phyloP scores from a whole-genome alignment of 2,329 filamentous ascomycete species.

The Fusarium pseudoanthophilum region DNA sequence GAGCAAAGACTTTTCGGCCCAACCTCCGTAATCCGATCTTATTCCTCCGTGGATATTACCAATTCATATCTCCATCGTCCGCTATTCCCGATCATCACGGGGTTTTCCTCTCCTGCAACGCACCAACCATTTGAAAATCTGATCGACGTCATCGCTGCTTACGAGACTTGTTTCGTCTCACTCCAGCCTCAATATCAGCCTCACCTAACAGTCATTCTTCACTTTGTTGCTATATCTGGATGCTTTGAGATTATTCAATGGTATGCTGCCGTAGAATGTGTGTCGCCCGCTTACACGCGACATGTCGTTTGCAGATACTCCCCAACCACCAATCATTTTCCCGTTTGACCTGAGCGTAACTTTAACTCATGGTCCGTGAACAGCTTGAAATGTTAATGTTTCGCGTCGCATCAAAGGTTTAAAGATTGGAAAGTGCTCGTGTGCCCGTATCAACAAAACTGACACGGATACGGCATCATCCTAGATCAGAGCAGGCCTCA shows the following conservation, averaged over 20 bases:
- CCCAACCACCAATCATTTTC: constrained; percentile 7
- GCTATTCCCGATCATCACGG: constrained; percentile 20
- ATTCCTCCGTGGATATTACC: constrained; percentile 19
- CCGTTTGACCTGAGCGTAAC: neutral
- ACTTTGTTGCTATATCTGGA: constrained; percentile 24
- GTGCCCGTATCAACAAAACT: constrained; percentile 18
- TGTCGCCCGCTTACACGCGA: constrained; percentile 27
- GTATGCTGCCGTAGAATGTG: neutral
- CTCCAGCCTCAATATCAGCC: constrained; percentile 27
- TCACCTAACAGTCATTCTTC: neutral
- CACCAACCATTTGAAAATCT: neutral
- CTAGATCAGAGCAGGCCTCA: constrained; percentile 8
- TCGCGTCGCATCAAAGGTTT: constrained; percentile 9
- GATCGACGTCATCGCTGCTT: constrained; percentile 33
- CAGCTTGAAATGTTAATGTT: constrained; percentile 15
- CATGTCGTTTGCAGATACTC: constrained; percentile 8
- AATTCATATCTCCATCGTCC: constrained; percentile 6
- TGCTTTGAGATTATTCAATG: neutral
- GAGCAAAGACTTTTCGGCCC: no score
- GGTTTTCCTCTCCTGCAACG: constrained; percentile 6
- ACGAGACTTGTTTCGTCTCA: constrained; percentile 31
- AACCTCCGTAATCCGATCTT: neutral
- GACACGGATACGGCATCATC: neutral
- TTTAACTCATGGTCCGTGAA: constrained; percentile 26
- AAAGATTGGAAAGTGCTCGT: constrained; percentile 33